Evolutionary conservation across 2,329 filamentous ascomycete genomes (phyloP).

Genomic region (Ascochyta lentis): DNA sequence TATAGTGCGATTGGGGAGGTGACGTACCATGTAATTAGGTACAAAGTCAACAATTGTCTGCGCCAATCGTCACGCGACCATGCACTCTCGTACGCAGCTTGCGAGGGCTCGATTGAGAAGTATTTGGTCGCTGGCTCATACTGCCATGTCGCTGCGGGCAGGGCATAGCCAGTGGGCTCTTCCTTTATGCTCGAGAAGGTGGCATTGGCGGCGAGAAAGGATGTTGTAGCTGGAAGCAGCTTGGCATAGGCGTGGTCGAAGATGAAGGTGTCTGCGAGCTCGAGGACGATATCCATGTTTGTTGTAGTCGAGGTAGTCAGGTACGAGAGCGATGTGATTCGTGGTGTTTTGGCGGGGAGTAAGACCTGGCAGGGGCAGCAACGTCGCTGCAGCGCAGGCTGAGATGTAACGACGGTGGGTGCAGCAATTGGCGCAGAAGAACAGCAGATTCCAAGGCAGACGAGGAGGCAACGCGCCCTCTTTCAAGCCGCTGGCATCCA

Average conservation of each 20-base stretch:
- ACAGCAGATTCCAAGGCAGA: neutral
- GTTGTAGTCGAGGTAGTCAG: slow-evolving; percentile 22
- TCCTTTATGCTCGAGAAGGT: slow-evolving; percentile 62
- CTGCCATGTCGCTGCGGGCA: slow-evolving; percentile 57
- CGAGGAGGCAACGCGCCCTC: slow-evolving; percentile 2
- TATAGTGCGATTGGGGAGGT: neutral
- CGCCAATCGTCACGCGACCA: slow-evolving; percentile 78
- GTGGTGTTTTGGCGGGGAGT: slow-evolving; percentile 13
- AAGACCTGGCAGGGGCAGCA: slow-evolving; percentile 1
- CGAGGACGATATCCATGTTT: slow-evolving; percentile 88
- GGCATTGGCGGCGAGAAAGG: slow-evolving; percentile 59
- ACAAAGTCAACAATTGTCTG: slow-evolving; percentile 78
- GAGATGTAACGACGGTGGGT: slow-evolving; percentile 1
- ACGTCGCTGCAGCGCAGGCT: neutral
- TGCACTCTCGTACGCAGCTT: slow-evolving; percentile 79
- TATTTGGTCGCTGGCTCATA: slow-evolving; percentile 77
- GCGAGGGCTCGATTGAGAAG: slow-evolving; percentile 71
- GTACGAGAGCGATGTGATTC: slow-evolving; percentile 30
- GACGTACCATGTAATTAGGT: slow-evolving; percentile 81
- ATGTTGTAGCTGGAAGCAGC: slow-evolving; percentile 64
- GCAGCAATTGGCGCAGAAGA: neutral
- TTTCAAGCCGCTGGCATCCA: slow-evolving; percentile 6
- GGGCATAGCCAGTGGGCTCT: slow-evolving; percentile 39
- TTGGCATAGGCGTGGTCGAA: slow-evolving; percentile 81
- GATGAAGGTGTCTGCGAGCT: slow-evolving; percentile 80